Conservation (phyloP, 768 basidiomycete species). For the Exidia glandulosa region DNA sequence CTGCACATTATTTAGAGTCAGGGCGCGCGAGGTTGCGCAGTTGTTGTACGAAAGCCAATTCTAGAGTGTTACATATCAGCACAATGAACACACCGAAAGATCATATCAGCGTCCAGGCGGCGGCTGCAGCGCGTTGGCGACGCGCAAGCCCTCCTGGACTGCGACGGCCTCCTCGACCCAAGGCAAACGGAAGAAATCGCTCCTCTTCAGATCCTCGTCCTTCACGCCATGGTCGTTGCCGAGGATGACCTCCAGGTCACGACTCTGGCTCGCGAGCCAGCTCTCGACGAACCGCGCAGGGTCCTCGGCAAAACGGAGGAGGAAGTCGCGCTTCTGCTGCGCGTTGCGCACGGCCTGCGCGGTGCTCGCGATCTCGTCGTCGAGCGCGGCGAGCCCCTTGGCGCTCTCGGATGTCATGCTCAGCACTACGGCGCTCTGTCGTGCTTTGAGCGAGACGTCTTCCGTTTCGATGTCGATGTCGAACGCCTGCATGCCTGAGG, state of each 20-base stretch:
- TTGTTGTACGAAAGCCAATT: too few species aligned
- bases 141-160: constrained; percentile 69
- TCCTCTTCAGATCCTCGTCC: constrained; percentile 80
- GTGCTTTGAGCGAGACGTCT: constrained; percentile 58
- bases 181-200: constrained; percentile 83
- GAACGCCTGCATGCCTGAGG: constrained; percentile 55
- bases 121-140: constrained; percentile 29
- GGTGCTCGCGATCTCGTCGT: constrained; percentile 85
- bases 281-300: constrained; percentile 76
- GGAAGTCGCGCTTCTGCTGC: constrained; percentile 76
- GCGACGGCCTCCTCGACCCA: constrained; percentile 73
- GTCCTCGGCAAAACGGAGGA: constrained; percentile 69
- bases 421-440: constrained; percentile 58
- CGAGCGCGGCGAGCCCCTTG: constrained; percentile 59
- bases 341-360: constrained; percentile 82
- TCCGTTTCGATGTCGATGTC: constrained; percentile 87
- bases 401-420: constrained; percentile 60
- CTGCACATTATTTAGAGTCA: too few species aligned
- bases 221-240: constrained; percentile 65
- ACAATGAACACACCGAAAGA: too few species aligned
- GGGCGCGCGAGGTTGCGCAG: too few species aligned
- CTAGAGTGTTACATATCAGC: too few species aligned
- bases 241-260: constrained; percentile 82
- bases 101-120: too few species aligned
- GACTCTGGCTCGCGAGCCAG: constrained; percentile 86